Conservation (phyloP, 352 stramenopile genomes). For the Globisporangium abappressorium region DNA sequence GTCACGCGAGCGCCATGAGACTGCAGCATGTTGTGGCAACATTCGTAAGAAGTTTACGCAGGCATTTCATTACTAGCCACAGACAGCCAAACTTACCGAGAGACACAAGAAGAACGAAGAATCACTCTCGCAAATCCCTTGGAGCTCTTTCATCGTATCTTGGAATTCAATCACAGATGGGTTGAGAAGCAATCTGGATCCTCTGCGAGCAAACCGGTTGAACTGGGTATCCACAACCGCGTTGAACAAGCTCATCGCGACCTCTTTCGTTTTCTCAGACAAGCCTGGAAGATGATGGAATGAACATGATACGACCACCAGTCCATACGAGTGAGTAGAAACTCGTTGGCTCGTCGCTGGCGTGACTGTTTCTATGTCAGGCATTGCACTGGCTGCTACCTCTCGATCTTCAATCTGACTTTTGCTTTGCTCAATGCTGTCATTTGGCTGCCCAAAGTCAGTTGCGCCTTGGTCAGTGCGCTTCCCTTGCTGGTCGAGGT, state of each 20-base stretch:
- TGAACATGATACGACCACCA: conserved; percentile 50
- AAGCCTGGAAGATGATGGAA: conserved; percentile 58
- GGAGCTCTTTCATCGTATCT: conserved; percentile 66
- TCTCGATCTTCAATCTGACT: background rate
- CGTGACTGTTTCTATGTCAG: background rate
- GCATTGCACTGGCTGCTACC: background rate
- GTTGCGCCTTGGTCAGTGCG: no score
- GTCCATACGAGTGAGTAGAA: conserved; percentile 27
- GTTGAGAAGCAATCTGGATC: conserved; percentile 66
- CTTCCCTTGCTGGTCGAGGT: no score
- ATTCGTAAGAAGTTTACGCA: background rate
- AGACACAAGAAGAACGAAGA: conserved; percentile 67
- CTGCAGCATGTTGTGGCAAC: conserved; percentile 19
- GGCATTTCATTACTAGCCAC: background rate
- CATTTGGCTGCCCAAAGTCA: background rate
- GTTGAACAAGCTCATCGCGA: conserved; percentile 49
- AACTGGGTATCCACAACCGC: conserved; percentile 52
- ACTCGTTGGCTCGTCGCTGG: background rate
- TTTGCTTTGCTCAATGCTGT: background rate
- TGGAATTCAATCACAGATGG: conserved; percentile 84
- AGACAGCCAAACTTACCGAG: conserved; percentile 29
- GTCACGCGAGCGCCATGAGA: conserved; percentile 65
- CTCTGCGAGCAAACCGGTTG: conserved; percentile 42
- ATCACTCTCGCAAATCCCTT: conserved; percentile 30
- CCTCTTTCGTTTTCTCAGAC: conserved; percentile 53